These are phyloP conservation scores for Aphanomyces stellatus DNA, from an alignment of 352 stramenopile genomes.

Conservation along the genomic window DNA sequence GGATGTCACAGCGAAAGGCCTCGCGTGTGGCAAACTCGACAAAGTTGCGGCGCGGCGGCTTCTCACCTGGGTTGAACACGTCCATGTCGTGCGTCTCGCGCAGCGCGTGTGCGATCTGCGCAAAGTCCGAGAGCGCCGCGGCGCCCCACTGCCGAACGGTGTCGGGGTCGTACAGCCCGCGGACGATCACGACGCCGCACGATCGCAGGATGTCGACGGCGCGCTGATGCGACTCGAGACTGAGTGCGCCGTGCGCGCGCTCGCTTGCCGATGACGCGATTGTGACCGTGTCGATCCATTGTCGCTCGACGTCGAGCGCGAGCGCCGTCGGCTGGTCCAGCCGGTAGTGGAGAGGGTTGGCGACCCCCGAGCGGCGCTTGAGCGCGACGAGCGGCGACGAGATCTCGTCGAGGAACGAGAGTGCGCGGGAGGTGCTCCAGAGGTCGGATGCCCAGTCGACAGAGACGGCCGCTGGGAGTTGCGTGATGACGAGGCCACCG, in stretches of 20 bases:
- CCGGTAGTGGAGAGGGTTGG: constrained; percentile 4
- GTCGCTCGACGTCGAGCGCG: background rate
- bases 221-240: background rate
- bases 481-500: constrained; percentile 1
- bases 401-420: background rate
- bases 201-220: background rate
- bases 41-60: constrained; percentile 14
- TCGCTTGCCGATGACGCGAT: background rate
- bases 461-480: background rate
- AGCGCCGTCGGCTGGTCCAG: background rate
- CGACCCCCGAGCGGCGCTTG: background rate
- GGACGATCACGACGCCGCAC: constrained; percentile 11
- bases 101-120: background rate
- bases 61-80: constrained; percentile 19
- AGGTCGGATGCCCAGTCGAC: constrained; percentile 2
- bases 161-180: constrained; percentile 4
- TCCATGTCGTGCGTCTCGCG: constrained; percentile 5
- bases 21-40: constrained; percentile 15
- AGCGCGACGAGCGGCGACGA: background rate
- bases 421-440: background rate
- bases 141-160: background rate
- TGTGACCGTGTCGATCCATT: constrained; percentile 11
- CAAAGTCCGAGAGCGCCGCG: constrained; percentile 6
- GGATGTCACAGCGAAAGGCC: constrained; percentile 10
- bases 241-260: constrained; percentile 1